These are phyloP conservation scores for Chlamydomonas urium DNA, from an alignment of 139 green algal genomes.

Conservation along the genomic window DNA sequence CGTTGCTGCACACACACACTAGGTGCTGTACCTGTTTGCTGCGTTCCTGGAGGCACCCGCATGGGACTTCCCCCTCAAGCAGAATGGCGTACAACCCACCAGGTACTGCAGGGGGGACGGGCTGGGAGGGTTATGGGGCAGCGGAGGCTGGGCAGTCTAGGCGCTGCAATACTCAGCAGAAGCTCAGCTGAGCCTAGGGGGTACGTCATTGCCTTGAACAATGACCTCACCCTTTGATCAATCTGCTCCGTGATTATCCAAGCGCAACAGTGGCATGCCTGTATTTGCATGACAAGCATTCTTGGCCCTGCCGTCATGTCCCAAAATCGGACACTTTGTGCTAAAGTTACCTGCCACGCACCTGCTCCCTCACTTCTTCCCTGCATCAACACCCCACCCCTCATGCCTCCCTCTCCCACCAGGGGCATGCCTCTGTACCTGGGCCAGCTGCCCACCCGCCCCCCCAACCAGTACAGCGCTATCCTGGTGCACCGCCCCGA, in stretches of 20 bases:
- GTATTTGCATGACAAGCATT: background rate
- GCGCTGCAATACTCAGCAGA: too few species aligned
- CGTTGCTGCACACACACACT: too few species aligned
- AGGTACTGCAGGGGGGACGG: too few species aligned
- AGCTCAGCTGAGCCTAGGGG: too few species aligned
- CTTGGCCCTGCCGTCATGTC: too few species aligned
- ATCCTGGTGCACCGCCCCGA: conserved; percentile 61
- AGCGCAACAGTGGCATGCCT: background rate
- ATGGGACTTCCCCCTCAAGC: conserved; percentile 50
- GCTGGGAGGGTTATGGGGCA: too few species aligned
- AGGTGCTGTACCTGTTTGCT: conserved; percentile 74
- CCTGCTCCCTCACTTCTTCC: background rate
- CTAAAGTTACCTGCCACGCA: background rate
- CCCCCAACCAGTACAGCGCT: conserved; percentile 43
- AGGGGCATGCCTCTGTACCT: conserved; percentile 54
- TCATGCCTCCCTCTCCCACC: background rate
- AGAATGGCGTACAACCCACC: background rate
- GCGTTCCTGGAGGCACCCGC: conserved; percentile 66
- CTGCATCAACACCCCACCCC: too few species aligned
- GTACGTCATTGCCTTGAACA: too few species aligned
- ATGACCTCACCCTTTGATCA: too few species aligned
- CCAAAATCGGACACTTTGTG: background rate
- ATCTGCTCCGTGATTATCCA: too few species aligned
- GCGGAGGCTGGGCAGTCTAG: too few species aligned
- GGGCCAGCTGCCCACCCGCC: conserved; percentile 46